A percentile compares a stretch with the other conserved stretches of the same genome.
Evolutionary conservation across 75 land plant genomes (phyloP).

Genomic region (Selaginella tamariscina): DNA sequence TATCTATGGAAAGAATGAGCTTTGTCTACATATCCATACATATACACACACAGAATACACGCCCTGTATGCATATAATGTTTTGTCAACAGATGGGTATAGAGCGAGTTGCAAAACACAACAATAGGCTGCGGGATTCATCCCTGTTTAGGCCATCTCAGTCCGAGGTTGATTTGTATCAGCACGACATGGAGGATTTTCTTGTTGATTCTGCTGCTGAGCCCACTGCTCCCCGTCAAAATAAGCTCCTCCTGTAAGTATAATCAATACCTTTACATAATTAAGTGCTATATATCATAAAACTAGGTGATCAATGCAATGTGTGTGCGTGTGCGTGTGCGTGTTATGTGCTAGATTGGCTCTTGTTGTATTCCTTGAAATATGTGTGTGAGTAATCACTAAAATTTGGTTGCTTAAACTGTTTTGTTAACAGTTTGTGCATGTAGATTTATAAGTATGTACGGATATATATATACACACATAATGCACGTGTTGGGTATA

Average conservation of each 20-base stretch:
- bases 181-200: conserved; percentile 56
- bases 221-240: conserved; percentile 28
- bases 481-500: no score
- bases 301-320: no score
- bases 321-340: no score
- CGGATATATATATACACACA: no score
- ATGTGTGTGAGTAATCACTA: neutral
- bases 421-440: no score
- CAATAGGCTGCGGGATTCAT: neutral
- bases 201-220: conserved; percentile 22
- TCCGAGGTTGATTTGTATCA: conserved; percentile 33
- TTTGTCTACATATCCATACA: no score
- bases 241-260: conserved; percentile 39
- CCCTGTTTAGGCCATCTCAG: conserved; percentile 6
- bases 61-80: no score
- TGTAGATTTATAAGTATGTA: no score
- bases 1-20: no score
- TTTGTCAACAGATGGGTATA: neutral
- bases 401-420: neutral
- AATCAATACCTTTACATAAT: neutral
- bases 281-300: neutral
- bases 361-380: neutral
- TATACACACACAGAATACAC: no score
- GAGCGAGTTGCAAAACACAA: conserved; percentile 4
- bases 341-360: conserved; percentile 2